Evolutionary conservation across 1,139 yeast species (phyloP), one percentile per base, ranked within the genome.

Genomic region (Hansenula sp.): DNA sequence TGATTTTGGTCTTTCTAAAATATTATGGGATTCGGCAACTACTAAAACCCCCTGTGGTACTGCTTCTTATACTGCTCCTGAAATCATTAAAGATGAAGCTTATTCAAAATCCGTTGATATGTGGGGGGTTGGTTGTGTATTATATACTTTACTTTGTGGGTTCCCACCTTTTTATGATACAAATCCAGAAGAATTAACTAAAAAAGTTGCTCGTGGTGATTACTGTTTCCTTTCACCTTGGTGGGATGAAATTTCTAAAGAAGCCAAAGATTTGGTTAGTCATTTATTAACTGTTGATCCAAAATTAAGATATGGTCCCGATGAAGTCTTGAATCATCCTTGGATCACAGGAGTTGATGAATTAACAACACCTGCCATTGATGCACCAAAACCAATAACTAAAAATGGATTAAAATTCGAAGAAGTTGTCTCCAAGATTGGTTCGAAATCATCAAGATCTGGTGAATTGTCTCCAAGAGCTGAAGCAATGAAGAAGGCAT

Each of bases 151-250:
- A 33, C 68, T 91, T 40, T 89, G 97, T 67, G 98, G 98, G 5
- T 91, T 91, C 68, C 98, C 98, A 2, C 98, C 98, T 18, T 91
- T 91, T 62, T 91, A 88, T 66, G 96, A 91, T 61, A 96, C 90
- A 52, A 81, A 84, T 55, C 83, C 87, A 48, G 87, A 84, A 52
- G 74, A 74, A n/a, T 67, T 91, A 50, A 86, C 96, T 1, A 77
- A 75, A 52, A 90, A 90, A 62, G 95, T 91, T 31, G 79, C 94
- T 13, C 73, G 74, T 42, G 97, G 97, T 31, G 88, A 88, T 55
- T 91, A 76, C 62, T 84, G 87, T 8, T 91, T 90, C 60, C 67
- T 91, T 46, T 72, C 81, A 42, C 98, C 98, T 0, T 91, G 98
- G 98, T 91, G 98, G 98, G 97, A 91, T 65, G 96, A 91, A 56